A percentile compares a stretch with the other conserved stretches of the same genome.
Conservation (phyloP, 2,329 filamentous ascomycete genomes). For the Trematosphaeria pertusa region DNA sequence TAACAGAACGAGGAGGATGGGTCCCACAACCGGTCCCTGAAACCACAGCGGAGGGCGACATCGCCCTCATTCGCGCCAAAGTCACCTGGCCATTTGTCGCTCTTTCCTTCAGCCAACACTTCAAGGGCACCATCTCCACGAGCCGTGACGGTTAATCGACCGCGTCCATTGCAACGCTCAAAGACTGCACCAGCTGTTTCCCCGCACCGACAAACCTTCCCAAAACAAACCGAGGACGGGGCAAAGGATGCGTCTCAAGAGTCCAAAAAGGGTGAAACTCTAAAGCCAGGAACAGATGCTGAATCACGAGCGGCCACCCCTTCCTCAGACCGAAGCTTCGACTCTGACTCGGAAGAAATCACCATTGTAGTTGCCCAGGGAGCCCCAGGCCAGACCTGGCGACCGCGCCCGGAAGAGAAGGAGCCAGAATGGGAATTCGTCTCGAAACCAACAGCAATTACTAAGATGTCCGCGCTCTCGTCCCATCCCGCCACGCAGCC, state of each 20-base stretch:
- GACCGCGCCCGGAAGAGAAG: slow-evolving; percentile 28
- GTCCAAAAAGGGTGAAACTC: slow-evolving; percentile 3
- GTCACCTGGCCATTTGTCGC: slow-evolving; percentile 37
- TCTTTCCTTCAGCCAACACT: slow-evolving; percentile 38
- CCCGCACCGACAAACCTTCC: slow-evolving; percentile 33
- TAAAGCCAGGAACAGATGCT: slow-evolving; percentile 2
- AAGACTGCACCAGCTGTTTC: slow-evolving; percentile 39
- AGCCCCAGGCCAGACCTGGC: slow-evolving; percentile 23
- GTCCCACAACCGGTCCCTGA: slow-evolving; percentile 22
- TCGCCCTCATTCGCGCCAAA: slow-evolving; percentile 37
- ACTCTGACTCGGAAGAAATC: slow-evolving; percentile 38
- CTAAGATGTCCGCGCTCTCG: slow-evolving; percentile 34
- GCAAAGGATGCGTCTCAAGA: slow-evolving; percentile 7
- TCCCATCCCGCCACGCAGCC: slow-evolving; percentile 32
- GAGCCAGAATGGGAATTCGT: slow-evolving; percentile 43
- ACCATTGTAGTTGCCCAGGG: slow-evolving; percentile 32
- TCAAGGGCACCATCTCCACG: slow-evolving; percentile 36
- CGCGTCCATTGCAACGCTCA: slow-evolving; percentile 34
- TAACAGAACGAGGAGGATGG: slow-evolving; percentile 24
- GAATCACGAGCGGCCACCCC: slow-evolving; percentile 32
- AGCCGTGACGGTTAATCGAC: slow-evolving; percentile 22
- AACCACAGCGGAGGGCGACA: slow-evolving; percentile 40
- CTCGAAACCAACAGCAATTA: slow-evolving; percentile 32
- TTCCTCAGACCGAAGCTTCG: slow-evolving; percentile 35
- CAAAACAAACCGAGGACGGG: slow-evolving; percentile 11